Conservation (phyloP, 495 filamentous ascomycete genomes). For the Penicillium mononematosum region DNA sequence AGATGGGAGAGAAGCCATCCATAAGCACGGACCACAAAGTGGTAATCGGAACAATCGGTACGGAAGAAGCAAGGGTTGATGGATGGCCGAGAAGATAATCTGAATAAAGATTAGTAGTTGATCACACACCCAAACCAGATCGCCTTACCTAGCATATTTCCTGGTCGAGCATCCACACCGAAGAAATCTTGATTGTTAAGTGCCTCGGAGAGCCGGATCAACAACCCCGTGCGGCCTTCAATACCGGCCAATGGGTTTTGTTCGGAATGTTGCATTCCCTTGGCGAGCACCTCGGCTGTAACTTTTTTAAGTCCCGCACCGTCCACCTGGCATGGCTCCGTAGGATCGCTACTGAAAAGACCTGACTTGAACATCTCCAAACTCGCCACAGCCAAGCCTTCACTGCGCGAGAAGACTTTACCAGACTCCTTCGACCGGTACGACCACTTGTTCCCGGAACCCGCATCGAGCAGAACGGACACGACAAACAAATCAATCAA, state of each 20-base stretch:
- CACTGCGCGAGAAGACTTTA: conserved; percentile 77
- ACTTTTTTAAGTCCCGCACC: conserved; percentile 73
- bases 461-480: conserved; percentile 67
- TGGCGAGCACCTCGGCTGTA: conserved; percentile 69
- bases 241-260: conserved; percentile 83
- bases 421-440: conserved; percentile 92
- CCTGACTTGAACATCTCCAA: conserved; percentile 98
- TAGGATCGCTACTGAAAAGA: conserved; percentile 80
- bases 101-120: conserved; percentile 32
- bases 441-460: conserved; percentile 65
- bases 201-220: conserved; percentile 73
- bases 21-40: conserved; percentile 89
- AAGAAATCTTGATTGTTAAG: conserved; percentile 82
- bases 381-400: conserved; percentile 90
- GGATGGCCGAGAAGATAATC: conserved; percentile 93
- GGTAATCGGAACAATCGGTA: conserved; percentile 84
- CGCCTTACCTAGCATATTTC: conserved; percentile 85
- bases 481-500: conserved; percentile 68
- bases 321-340: conserved; percentile 86
- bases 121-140: neutral
- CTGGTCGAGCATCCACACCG: conserved; percentile 79
- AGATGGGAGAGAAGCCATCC: conserved; percentile 82
- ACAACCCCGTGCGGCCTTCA: conserved; percentile 78
- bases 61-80: conserved; percentile 78
- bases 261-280: conserved; percentile 79